phyloP scores from a whole-genome alignment of 805 yeast species.

The Suhomyces vadensis region DNA sequence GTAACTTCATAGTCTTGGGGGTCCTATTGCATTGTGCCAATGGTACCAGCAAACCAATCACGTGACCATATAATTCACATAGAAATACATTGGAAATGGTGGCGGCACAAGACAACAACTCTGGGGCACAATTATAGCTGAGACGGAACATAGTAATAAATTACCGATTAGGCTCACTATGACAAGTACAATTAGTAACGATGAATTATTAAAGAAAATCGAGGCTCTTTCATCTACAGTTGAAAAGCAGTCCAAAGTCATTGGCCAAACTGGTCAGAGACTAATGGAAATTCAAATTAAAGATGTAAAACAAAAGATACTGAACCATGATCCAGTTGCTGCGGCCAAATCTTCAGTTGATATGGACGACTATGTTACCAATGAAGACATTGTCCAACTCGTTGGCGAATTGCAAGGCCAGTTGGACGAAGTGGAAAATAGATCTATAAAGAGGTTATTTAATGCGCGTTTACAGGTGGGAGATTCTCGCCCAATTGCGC shows the following conservation, averaged over 20 bases:
- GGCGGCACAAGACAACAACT: no score
- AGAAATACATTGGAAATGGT: no score
- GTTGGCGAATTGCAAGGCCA: constrained; percentile 92
- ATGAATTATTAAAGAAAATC: constrained; percentile 37
- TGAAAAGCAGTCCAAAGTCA: constrained; percentile 61
- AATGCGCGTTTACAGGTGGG: constrained; percentile 53
- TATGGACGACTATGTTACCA: constrained; percentile 65
- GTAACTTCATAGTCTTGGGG: no score
- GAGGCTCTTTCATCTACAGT: constrained; percentile 53
- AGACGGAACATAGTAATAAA: not conserved
- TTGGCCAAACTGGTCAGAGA: constrained; percentile 79
- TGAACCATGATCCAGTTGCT: constrained; percentile 10
- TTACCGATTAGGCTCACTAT: not conserved
- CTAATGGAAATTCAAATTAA: constrained; percentile 67
- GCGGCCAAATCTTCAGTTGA: constrained; percentile 17
- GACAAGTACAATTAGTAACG: constrained; percentile 4
- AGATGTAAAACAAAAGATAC: constrained; percentile 41
- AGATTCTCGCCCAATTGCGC: constrained; percentile 52
- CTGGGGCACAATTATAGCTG: not conserved
- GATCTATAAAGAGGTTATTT: constrained; percentile 68
- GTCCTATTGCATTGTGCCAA: no score
- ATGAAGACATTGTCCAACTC: constrained; percentile 81
- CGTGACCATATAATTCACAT: no score
- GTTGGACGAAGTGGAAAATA: constrained; percentile 73
- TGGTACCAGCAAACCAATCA: no score